A percentile compares a stretch with the other conserved stretches of the same genome.
Conservation (phyloP, 2,329 filamentous ascomycete genomes). For the Bipolaris gigantea region DNA sequence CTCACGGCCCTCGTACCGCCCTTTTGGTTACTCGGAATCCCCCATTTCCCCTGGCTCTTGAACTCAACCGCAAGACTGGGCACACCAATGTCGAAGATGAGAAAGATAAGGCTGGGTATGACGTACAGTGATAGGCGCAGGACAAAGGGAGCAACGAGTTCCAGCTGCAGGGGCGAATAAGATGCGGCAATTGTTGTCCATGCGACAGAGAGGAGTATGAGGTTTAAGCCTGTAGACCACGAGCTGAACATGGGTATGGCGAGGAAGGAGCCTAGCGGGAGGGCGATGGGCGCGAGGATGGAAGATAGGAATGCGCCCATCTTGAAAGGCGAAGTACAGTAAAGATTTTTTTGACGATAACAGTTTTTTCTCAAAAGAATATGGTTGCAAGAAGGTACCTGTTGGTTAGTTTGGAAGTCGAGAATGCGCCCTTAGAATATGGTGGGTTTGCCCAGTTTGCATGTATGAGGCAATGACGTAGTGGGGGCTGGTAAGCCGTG, state of each 20-base stretch:
- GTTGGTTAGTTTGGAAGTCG: too few species aligned
- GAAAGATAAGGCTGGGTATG: slow-evolving; percentile 70
- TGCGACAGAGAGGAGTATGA: slow-evolving; percentile 87
- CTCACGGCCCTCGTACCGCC: slow-evolving; percentile 49
- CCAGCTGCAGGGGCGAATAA: slow-evolving; percentile 73
- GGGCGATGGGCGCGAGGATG: slow-evolving; percentile 36
- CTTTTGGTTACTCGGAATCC: slow-evolving; percentile 49
- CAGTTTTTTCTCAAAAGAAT: too few species aligned
- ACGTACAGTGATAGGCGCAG: slow-evolving; percentile 72
- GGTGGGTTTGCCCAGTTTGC: not conserved
- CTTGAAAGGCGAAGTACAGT: not conserved
- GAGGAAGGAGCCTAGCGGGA: slow-evolving; percentile 61
- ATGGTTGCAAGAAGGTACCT: too few species aligned
- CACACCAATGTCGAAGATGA: slow-evolving; percentile 70
- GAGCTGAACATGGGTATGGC: slow-evolving; percentile 74
- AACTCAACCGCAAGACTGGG: slow-evolving; percentile 69
- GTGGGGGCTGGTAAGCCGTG: slow-evolving; percentile 2
- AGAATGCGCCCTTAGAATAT: not conserved
- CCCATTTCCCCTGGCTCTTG: slow-evolving; percentile 65
- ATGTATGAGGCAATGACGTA: slow-evolving; percentile 12
- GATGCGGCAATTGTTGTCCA: slow-evolving; percentile 83
- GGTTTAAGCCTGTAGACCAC: slow-evolving; percentile 77
- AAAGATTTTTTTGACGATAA: not conserved
- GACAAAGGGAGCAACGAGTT: slow-evolving; percentile 69
- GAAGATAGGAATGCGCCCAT: slow-evolving; percentile 37